Percentiles rank a stretch among this genome's conserved stretches.
Conservation (phyloP, 2,329 filamentous ascomycete species). For the Didymella pomorum region DNA sequence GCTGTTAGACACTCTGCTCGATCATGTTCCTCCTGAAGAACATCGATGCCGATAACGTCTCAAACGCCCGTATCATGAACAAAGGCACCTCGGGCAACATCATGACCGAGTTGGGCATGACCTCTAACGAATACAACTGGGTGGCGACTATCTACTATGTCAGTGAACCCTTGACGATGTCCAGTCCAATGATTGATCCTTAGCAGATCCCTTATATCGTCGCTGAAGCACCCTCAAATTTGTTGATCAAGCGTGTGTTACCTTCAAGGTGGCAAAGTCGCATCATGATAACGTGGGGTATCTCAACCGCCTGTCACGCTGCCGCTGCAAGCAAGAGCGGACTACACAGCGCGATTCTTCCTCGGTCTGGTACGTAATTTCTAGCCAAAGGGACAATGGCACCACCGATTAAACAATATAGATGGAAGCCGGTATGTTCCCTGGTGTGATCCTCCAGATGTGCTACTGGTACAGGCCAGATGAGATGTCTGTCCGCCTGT, state of each 20-base stretch:
- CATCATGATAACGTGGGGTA: constrained; percentile 37
- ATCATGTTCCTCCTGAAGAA: too few species aligned
- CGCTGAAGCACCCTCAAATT: constrained; percentile 44
- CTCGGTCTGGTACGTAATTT: constrained; percentile 27
- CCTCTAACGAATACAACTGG: constrained; percentile 35
- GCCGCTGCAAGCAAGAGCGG: constrained; percentile 57
- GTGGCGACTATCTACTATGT: constrained; percentile 49
- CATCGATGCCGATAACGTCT: too few species aligned
- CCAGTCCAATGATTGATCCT: too few species aligned
- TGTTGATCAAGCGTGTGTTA: constrained; percentile 48
- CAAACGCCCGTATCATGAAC: constrained; percentile 22
- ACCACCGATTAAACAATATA: not conserved
- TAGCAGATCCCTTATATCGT: constrained; percentile 32
- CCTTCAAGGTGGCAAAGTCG: constrained; percentile 49
- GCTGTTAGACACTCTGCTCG: too few species aligned
- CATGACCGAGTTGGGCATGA: constrained; percentile 28
- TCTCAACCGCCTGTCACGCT: constrained; percentile 38
- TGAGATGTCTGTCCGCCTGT: constrained; percentile 27
- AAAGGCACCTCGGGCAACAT: constrained; percentile 29
- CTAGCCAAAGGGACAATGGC: not conserved
- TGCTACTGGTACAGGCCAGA: constrained; percentile 68
- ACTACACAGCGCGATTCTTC: constrained; percentile 54
- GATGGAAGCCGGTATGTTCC: constrained; percentile 40
- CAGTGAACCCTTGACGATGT: constrained; percentile 5
- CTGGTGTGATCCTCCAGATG: constrained; percentile 57